Evolutionary conservation across 768 basidiomycete genomes (phyloP).

Genomic region (Hericium coralloides): DNA sequence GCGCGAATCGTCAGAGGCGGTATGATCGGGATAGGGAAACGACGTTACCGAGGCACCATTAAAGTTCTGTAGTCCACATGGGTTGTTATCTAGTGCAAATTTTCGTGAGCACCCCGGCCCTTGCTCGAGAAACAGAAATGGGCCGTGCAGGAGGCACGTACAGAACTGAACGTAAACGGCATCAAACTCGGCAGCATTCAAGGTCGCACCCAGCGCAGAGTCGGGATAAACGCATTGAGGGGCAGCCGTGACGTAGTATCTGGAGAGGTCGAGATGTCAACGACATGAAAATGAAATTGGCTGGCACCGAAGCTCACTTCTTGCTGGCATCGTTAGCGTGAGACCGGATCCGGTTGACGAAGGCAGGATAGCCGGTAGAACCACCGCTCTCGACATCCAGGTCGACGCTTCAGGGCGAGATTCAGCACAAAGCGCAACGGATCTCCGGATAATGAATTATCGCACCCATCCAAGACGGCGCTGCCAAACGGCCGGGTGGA

Average conservation of each 20-base stretch:
- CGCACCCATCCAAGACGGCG: constrained; percentile 38
- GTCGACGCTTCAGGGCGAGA: constrained; percentile 21
- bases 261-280: constrained; percentile 5
- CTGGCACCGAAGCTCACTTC: constrained; percentile 17
- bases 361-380: constrained; percentile 25
- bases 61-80: constrained; percentile 39
- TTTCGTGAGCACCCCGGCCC: too few species aligned
- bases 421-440: neutral
- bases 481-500: constrained; percentile 34
- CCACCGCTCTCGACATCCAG: constrained; percentile 31
- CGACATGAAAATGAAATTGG: constrained; percentile 1
- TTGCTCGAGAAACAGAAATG: constrained; percentile 1
- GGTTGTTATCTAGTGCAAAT: constrained; percentile 31
- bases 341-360: constrained; percentile 27
- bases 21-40: too few species aligned
- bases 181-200: constrained; percentile 30
- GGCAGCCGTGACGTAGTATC: constrained; percentile 28
- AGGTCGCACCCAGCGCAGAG: constrained; percentile 24
- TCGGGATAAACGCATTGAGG: constrained; percentile 33
- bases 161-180: constrained; percentile 43
- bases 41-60: constrained; percentile 41
- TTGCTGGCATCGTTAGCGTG: constrained; percentile 26
- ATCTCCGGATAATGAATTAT: neutral
- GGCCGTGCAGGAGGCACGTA: constrained; percentile 8
- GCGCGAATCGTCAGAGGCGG: neutral